Conservation (phyloP, 1,284 basidiomycete species). For the Boletellus deceptivus region DNA sequence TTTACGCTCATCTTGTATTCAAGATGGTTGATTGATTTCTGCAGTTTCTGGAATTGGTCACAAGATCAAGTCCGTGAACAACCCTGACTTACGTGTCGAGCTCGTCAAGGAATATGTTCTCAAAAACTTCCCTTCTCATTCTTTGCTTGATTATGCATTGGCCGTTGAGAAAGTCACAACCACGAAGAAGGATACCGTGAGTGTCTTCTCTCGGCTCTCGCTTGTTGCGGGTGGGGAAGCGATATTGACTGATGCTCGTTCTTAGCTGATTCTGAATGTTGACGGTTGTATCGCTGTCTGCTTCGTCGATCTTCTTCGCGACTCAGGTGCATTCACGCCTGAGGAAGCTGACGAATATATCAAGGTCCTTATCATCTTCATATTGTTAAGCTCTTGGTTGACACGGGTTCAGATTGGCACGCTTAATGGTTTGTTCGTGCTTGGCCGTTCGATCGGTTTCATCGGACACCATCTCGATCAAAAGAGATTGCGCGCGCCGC, state of each 20-base stretch:
- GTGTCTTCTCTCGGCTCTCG: constrained; percentile 23
- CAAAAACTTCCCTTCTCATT: constrained; percentile 95
- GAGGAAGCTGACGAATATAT: constrained; percentile 99
- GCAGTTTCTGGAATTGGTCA: constrained; percentile 96
- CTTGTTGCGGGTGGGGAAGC: background rate
- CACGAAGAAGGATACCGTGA: constrained; percentile 93
- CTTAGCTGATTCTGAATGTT: constrained; percentile 86
- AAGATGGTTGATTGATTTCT: background rate
- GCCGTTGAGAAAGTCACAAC: constrained; percentile 98
- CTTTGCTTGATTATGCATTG: constrained; percentile 95
- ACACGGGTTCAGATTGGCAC: constrained; percentile 63
- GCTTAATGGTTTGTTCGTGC: constrained; percentile 95
- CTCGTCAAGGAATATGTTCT: constrained; percentile 96
- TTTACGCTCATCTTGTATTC: background rate
- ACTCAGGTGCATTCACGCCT: constrained; percentile 91
- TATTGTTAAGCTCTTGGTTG: background rate
- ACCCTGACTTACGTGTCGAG: constrained; percentile 95
- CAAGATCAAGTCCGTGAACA: constrained; percentile 99
- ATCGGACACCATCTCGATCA: constrained; percentile 95
- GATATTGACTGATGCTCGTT: background rate
- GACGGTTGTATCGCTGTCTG: constrained; percentile 98
- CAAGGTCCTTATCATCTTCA: constrained; percentile 47
- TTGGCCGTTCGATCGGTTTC: constrained; percentile 97
- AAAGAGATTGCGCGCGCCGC: constrained; percentile 87
- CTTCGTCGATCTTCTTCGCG: constrained; percentile 94